These are phyloP conservation scores for Bretschneidera sinensis DNA, from an alignment of 345 rosid species.

Conservation along the genomic window DNA sequence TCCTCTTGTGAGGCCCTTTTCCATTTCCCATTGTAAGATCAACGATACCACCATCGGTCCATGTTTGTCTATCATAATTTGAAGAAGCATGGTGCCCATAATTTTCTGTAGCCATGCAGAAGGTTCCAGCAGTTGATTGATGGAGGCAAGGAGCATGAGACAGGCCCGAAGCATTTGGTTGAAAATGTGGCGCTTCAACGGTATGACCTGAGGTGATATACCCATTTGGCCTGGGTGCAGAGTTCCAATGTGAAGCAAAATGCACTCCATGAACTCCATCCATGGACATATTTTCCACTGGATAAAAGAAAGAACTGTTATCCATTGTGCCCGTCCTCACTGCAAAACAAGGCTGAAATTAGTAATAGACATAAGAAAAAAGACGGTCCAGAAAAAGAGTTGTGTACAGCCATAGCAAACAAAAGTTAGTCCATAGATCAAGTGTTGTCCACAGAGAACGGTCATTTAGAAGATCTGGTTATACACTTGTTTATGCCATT, in stretches of 20 bases:
- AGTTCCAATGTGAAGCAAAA: slow-evolving; percentile 56
- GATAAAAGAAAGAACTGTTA: slow-evolving; percentile 43
- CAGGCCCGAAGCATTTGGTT: slow-evolving; percentile 46
- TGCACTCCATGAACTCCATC: slow-evolving; percentile 58
- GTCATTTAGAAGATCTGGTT: too few species aligned
- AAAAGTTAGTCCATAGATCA: neutral
- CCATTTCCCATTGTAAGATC: slow-evolving; percentile 51
- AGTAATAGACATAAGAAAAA: slow-evolving; percentile 7
- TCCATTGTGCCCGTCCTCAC: slow-evolving; percentile 45
- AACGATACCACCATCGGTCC: slow-evolving; percentile 45
- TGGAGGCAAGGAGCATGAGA: slow-evolving; percentile 44
- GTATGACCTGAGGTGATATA: slow-evolving; percentile 36
- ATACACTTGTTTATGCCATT: too few species aligned
- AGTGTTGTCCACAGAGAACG: too few species aligned
- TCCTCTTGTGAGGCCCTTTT: slow-evolving; percentile 69
- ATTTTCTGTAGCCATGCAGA: slow-evolving; percentile 45
- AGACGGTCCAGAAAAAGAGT: slow-evolving; percentile 6
- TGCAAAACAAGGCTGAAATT: slow-evolving; percentile 25
- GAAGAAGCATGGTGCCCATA: slow-evolving; percentile 53
- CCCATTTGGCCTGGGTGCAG: slow-evolving; percentile 53
- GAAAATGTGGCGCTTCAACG: slow-evolving; percentile 51
- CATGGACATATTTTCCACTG: slow-evolving; percentile 44
- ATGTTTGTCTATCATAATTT: slow-evolving; percentile 46
- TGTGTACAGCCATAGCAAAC: neutral
- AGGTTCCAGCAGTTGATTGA: slow-evolving; percentile 37